These are phyloP conservation scores for Thielaviopsis ethacetica DNA, from an alignment of 2,329 filamentous ascomycete species.

Conservation along the genomic window DNA sequence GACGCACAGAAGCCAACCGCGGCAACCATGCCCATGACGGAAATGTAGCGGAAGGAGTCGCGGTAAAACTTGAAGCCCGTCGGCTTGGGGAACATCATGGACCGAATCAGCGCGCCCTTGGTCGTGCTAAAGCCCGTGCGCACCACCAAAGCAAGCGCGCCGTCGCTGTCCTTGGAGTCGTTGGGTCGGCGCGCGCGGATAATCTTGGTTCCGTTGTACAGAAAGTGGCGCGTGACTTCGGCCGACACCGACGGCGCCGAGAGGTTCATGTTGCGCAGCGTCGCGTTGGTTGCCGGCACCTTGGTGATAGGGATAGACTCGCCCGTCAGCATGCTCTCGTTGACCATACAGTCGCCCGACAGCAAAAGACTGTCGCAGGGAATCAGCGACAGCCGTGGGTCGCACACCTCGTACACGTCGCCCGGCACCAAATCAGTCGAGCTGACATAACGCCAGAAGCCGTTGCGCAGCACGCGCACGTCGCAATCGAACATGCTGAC, in stretches of 20 bases:
- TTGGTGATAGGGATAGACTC: slow-evolving; percentile 97
- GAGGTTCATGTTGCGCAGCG: slow-evolving; percentile 59
- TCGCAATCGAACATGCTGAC: slow-evolving; percentile 94
- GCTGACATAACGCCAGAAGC: slow-evolving; percentile 83
- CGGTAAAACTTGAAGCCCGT: slow-evolving; percentile 98
- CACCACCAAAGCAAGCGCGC: slow-evolving; percentile 79
- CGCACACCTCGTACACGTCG: slow-evolving; percentile 92
- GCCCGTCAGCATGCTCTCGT: slow-evolving; percentile 91
- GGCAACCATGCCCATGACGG: slow-evolving; percentile 83
- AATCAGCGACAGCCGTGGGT: slow-evolving; percentile 73
- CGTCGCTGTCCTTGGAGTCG: slow-evolving; percentile 71
- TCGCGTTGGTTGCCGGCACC: slow-evolving; percentile 63
- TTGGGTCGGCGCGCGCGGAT: slow-evolving; percentile 79
- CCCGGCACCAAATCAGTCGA: slow-evolving; percentile 85
- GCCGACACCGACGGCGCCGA: slow-evolving; percentile 68
- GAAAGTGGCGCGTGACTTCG: slow-evolving; percentile 70
- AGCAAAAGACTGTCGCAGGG: slow-evolving; percentile 85
- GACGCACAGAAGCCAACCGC: slow-evolving; percentile 77
- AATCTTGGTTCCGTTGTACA: slow-evolving; percentile 92
- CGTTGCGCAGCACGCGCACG: slow-evolving; percentile 79
- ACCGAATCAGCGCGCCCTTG: slow-evolving; percentile 85
- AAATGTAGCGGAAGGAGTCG: slow-evolving; percentile 94
- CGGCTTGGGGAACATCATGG: slow-evolving; percentile 96
- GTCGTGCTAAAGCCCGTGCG: slow-evolving; percentile 96
- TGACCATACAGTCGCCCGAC: slow-evolving; percentile 92